A percentile compares a stretch with the other conserved stretches of the same genome.
These are phyloP conservation scores for Suillus plorans DNA, from an alignment of 768 basidiomycete species.

Conservation along the genomic window DNA sequence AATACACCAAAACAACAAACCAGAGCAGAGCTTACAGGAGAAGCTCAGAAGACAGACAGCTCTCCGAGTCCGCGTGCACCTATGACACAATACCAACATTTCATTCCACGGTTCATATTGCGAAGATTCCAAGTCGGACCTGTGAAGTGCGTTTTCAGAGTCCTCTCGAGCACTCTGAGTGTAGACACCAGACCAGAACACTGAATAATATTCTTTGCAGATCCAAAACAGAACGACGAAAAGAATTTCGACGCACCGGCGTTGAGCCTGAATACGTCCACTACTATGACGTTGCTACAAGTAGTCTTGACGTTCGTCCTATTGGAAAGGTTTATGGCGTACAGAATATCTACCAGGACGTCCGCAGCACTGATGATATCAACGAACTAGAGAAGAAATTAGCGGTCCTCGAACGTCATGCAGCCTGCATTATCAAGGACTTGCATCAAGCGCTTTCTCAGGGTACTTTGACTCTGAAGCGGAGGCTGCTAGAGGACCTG, in stretches of 20 bases:
- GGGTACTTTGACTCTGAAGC: too few relatives aligned
- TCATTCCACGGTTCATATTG: too few relatives aligned
- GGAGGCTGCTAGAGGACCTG: conserved; percentile 25
- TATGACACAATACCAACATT: too few relatives aligned
- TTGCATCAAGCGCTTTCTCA: too few relatives aligned
- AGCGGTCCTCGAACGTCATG: conserved; percentile 25
- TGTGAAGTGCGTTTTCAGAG: too few relatives aligned
- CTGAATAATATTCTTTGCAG: too few relatives aligned
- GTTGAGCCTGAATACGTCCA: too few relatives aligned
- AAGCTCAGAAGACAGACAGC: neutral
- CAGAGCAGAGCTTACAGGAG: neutral
- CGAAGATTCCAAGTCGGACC: too few relatives aligned
- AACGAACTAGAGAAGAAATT: conserved; percentile 32
- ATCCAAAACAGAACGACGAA: neutral
- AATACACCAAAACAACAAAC: neutral
- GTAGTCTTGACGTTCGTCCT: neutral
- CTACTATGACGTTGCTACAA: too few relatives aligned
- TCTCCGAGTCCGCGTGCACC: too few relatives aligned
- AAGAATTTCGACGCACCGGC: neutral
- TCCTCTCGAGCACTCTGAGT: too few relatives aligned
- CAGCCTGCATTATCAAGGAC: conserved; percentile 26
- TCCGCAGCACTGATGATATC: conserved; percentile 17
- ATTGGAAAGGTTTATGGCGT: conserved; percentile 13
- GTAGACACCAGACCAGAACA: too few relatives aligned
- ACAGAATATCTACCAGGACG: conserved; percentile 28